phyloP scores from a whole-genome alignment of 306 rosid species.

The Elaeagnus macrophylla region DNA sequence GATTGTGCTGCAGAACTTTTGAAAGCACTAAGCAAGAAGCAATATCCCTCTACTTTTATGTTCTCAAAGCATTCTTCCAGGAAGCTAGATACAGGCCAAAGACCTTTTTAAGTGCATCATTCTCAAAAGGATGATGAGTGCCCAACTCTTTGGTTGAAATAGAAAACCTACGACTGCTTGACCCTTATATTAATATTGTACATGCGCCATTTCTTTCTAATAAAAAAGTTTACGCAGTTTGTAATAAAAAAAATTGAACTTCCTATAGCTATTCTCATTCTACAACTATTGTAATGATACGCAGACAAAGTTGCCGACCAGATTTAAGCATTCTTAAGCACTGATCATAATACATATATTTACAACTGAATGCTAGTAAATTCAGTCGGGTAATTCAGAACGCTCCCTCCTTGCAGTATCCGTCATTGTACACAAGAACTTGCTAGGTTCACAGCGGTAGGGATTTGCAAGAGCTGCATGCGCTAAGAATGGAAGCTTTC shows the following conservation, averaged over 20 bases:
- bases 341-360: not conserved
- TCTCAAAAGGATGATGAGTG: too few species aligned
- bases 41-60: too few species aligned
- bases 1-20: too few species aligned
- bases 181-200: too few species aligned
- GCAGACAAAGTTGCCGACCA: not conserved
- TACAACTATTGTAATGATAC: not conserved
- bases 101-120: too few species aligned
- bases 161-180: too few species aligned
- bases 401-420: conserved; percentile 76
- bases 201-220: too few species aligned
- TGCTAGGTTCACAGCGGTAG: conserved; percentile 48
- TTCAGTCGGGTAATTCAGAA: conserved; percentile 75
- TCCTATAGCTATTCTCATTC: too few species aligned
- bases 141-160: too few species aligned
- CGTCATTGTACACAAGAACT: conserved; percentile 64
- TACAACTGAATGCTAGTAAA: not conserved
- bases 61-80: too few species aligned
- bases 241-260: not conserved
- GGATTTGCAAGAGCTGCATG: conserved; percentile 72
- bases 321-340: not conserved
- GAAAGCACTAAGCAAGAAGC: too few species aligned
- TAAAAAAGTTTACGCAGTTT: not conserved
- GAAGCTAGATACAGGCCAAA: too few species aligned
- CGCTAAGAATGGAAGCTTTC: conserved; percentile 95